Conservation (phyloP, 805 yeast species). For the Kazachstania africana region DNA sequence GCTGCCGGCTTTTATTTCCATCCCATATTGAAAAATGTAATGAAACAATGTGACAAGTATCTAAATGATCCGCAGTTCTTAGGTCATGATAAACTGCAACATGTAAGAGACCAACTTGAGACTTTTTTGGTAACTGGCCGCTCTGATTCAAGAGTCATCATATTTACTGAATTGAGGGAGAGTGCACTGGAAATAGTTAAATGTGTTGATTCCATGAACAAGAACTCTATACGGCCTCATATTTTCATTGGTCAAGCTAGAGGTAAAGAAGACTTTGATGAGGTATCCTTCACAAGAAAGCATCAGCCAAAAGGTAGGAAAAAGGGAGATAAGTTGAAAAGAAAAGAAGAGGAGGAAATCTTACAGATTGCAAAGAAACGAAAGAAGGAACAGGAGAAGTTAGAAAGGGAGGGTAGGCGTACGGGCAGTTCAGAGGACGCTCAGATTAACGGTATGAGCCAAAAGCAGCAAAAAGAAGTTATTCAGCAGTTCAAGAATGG, state of each 20-base stretch:
- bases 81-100: conserved; percentile 67
- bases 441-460: conserved; percentile 78
- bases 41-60: conserved; percentile 34
- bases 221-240: conserved; percentile 47
- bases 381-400: conserved; percentile 24
- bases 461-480: conserved; percentile 71
- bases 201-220: conserved; percentile 35
- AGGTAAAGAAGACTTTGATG: conserved; percentile 60
- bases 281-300: conserved; percentile 35
- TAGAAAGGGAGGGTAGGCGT: conserved; percentile 29
- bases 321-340: conserved; percentile 25
- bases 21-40: conserved; percentile 34
- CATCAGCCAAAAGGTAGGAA: conserved; percentile 34
- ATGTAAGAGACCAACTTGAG: conserved; percentile 43
- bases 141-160: conserved; percentile 59
- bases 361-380: conserved; percentile 23
- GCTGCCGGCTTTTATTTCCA: conserved; percentile 52
- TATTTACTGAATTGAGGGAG: conserved; percentile 81
- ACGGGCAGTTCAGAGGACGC: conserved; percentile 65
- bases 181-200: conserved; percentile 82
- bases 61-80: conserved; percentile 28
- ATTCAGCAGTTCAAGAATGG: conserved; percentile 67
- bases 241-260: conserved; percentile 88
- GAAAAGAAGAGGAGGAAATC: conserved; percentile 24
- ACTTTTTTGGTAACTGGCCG: conserved; percentile 39